Evolutionary conservation across 495 filamentous ascomycete genomes (phyloP), one percentile per base, ranked within the genome.

Genomic region (Pyrenula massariospora): DNA sequence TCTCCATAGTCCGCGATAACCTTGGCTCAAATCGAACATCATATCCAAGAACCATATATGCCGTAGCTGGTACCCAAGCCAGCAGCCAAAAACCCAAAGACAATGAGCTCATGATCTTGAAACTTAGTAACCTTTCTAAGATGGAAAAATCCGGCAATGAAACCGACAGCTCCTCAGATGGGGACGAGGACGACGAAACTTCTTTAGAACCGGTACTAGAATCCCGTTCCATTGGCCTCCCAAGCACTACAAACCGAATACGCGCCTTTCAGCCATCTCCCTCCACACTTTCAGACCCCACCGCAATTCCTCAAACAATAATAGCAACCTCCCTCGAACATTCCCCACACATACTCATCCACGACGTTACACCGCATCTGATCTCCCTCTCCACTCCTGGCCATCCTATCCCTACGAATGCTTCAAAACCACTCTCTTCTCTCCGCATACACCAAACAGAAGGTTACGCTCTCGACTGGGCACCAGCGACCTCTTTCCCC

Each of bases 401-500:
- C 36, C 86, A 84, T 15, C 71, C 83, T 52, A 79, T 96, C 56
- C 83, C 85, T 1, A 82, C 90, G 1, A 83, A 86, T 53, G 86
- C 91, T 57, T 91, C 86, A 59, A 93, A 93, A 66, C 88, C 93
- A 23, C 67, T 93, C 22, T 85, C 80, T 51, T 95, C 89, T 12
- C 84, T 97, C 57, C 82, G 86, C 57, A 89, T 92, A 69, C 93
- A 98, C 77, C 91, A 88, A 70, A 73, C 84, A 10, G 93, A 98
- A 73, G 93, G 93, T 50, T 98, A 96, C 65, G 93, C 88, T 0
- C 69, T 98, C 12, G 93, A 96, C 66, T 98, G 93, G 93, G 95
- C 90, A 24, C 86, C 87, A 0, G 72, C 87, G 11, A 76, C 89
- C 24, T 68, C 74, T 3, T 70, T 71, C 23, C 78, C 82, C 0